phyloP scores from a whole-genome alignment of 495 filamentous ascomycete species.

The Neurospora sp. region DNA sequence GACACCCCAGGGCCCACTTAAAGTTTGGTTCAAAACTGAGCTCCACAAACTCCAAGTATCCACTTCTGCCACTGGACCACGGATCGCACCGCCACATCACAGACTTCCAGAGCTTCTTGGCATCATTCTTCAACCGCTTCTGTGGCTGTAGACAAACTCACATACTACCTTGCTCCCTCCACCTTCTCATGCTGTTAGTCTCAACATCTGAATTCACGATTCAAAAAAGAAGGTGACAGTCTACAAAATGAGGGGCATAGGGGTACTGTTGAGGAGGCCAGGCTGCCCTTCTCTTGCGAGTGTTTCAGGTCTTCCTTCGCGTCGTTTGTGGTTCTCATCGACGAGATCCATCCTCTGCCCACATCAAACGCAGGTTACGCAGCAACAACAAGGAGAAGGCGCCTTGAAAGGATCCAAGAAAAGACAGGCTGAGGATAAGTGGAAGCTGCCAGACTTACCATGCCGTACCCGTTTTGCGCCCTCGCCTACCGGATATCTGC shows the following conservation, averaged over 20 bases:
- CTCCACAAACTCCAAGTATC: not conserved
- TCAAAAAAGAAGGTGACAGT: not conserved
- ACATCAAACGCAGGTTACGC: not conserved
- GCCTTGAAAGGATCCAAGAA: not conserved
- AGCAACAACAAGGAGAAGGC: not conserved
- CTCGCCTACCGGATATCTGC: conserved; percentile 87
- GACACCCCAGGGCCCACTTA: not conserved
- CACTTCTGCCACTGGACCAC: not conserved
- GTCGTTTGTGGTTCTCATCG: not conserved
- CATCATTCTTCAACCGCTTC: not conserved
- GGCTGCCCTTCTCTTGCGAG: not conserved
- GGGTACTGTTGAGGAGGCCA: not conserved
- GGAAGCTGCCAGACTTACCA: conserved; percentile 46
- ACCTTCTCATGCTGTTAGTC: not conserved
- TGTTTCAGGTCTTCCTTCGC: not conserved
- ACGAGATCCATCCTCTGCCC: not conserved
- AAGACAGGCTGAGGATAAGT: not conserved
- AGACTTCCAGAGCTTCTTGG: not conserved
- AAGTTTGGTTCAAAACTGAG: not conserved
- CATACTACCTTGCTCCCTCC: not conserved
- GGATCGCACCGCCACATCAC: not conserved
- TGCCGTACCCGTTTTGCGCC: conserved; percentile 91
- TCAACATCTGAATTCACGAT: not conserved
- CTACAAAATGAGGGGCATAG: not conserved
- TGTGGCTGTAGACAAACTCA: not conserved